phyloP scores from a whole-genome alignment of 805 yeast species.

The Sungouiozyma ichnusensis region DNA sequence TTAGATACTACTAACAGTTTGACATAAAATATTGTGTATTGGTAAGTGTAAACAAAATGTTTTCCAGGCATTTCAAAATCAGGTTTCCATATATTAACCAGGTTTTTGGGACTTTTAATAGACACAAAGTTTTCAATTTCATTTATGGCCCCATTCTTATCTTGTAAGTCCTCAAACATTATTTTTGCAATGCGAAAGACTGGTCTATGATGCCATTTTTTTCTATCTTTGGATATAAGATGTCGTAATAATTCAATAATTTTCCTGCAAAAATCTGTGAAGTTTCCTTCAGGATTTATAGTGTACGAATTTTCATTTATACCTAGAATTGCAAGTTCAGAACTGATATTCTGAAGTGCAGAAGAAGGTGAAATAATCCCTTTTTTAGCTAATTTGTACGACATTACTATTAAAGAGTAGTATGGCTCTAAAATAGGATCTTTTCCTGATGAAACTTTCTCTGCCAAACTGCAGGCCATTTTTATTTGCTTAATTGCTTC shows the following conservation, averaged over 20 bases:
- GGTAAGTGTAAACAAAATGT: slow-evolving; percentile 68
- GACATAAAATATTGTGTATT: slow-evolving; percentile 57
- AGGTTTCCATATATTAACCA: slow-evolving; percentile 88
- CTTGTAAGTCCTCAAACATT: slow-evolving; percentile 41
- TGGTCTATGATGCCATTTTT: slow-evolving; percentile 89
- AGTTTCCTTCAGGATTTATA: slow-evolving; percentile 1
- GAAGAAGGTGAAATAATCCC: slow-evolving; percentile 28
- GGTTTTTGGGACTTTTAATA: slow-evolving; percentile 55
- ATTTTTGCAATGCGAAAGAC: slow-evolving; percentile 60
- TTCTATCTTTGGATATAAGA: slow-evolving; percentile 53
- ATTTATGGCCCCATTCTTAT: slow-evolving; percentile 43
- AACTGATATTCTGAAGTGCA: slow-evolving; percentile 32
- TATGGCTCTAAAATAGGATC: slow-evolving; percentile 72
- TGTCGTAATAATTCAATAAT: slow-evolving; percentile 39
- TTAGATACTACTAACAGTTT: slow-evolving; percentile 40
- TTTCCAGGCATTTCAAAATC: slow-evolving; percentile 87
- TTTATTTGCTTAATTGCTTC: slow-evolving; percentile 25
- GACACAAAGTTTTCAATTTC: slow-evolving; percentile 58
- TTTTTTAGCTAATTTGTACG: slow-evolving; percentile 43
- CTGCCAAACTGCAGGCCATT: slow-evolving; percentile 37
- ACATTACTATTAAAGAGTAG: slow-evolving; percentile 47
- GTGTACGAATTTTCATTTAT: neutral
- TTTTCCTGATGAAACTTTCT: slow-evolving; percentile 26
- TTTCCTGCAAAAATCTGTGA: slow-evolving; percentile 27
- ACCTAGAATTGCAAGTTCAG: neutral